Base-by-base conservation (phyloP, 225 moss, liverwort and hornwort species). In the Pseudoscleropodium purum region DNA sequence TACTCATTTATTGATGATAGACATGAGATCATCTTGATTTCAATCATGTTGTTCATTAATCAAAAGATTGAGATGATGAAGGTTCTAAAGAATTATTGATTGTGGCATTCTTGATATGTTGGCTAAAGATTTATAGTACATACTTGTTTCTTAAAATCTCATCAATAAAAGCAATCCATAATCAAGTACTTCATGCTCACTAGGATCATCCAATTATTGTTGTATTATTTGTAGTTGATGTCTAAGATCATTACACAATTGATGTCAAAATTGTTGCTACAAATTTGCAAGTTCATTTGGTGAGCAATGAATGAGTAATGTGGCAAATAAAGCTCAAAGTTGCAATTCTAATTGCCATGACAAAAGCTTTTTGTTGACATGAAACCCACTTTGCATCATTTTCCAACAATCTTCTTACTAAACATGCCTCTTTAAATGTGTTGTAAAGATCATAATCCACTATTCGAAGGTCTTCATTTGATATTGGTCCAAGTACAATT, bases 271-370 rank as follows among this genome's bases (percentile, higher is more conserved):
- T 73, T 73, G 16, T 41, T 73, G 15, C 9, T 4, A 43, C 43
- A 41, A 27, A 73, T 73, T 43, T 73, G 27, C 3, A 27, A 1
- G 16, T 9, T 70, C 1, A 0, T 41, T 73, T 15, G 9, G 15
- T 27, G 9, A 70, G 4, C 26, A n/a, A 70, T 70, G 14, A 25
- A 39, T 70, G 14, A 70, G 1, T 70, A 25, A 70, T 39, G 14
- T 25, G 1, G 39, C 39, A 70, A 24, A 39, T 24, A 70, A 39
- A 39, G 23, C 9, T 24, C 1, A 1, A 41, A 72, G 14, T 26
- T 41, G 41, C 0, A 0, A 72, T 41, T 3, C 0, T 9, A 1
- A 72, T 41, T 0, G 5, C n/a, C 26, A 72, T 72, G 41, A 41
- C 0, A 41, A 0, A 41, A 41, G 26, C 8, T 72, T 41, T 13